Conservation (phyloP, 2,329 filamentous ascomycete genomes). For the Venturia nashicola region DNA sequence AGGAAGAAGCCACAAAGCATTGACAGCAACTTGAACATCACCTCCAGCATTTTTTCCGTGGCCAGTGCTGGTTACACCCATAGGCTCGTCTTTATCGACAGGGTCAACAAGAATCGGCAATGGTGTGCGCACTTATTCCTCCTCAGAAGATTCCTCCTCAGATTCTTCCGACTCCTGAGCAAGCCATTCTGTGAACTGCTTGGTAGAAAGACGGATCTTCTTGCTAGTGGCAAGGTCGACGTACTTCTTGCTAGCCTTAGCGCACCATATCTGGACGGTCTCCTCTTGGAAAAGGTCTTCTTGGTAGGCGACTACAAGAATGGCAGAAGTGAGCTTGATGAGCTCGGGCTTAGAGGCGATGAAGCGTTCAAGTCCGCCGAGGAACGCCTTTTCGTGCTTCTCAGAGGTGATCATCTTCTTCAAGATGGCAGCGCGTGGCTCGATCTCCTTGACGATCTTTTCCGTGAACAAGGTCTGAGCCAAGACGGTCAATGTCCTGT, state of each 20-base stretch:
- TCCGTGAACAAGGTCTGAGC: constrained; percentile 90
- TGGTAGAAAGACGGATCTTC: constrained; percentile 89
- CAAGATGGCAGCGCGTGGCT: constrained; percentile 70
- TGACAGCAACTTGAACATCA: neutral
- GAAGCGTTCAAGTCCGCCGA: constrained; percentile 91
- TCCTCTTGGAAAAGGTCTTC: constrained; percentile 83
- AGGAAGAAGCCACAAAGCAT: neutral
- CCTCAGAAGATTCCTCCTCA: constrained; percentile 36
- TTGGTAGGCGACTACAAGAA: constrained; percentile 84
- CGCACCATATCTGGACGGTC: constrained; percentile 78
- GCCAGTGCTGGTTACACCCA: neutral
- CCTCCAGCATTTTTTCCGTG: neutral
- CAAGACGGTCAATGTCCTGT: constrained; percentile 83
- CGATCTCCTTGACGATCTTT: constrained; percentile 77
- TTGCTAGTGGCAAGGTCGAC: constrained; percentile 79
- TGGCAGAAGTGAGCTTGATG: constrained; percentile 65
- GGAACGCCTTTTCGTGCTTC: constrained; percentile 86
- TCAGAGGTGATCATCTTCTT: constrained; percentile 87
- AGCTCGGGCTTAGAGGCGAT: constrained; percentile 72
- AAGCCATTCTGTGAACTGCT: constrained; percentile 91
- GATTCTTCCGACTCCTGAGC: constrained; percentile 68
- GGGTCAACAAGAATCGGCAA: neutral
- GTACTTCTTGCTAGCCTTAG: constrained; percentile 97
- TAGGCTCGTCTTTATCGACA: neutral
- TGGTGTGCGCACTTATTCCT: neutral